phyloP scores from a whole-genome alignment of 306 rosid genomes.

The Castanea sativa region DNA sequence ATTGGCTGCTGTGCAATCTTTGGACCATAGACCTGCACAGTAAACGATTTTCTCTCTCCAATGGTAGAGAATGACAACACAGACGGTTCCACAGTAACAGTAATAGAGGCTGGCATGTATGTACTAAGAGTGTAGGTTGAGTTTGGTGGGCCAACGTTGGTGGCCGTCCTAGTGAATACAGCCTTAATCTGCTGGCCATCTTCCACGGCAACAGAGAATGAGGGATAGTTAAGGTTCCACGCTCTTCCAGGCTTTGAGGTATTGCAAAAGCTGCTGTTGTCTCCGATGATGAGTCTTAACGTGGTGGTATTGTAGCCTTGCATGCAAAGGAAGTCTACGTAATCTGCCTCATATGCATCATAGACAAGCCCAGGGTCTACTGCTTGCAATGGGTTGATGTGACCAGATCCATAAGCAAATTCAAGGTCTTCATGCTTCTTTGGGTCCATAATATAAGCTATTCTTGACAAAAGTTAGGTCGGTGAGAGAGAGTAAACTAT shows the following conservation, averaged over 20 bases:
- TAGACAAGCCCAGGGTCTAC: constrained; percentile 18
- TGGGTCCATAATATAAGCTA: constrained; percentile 28
- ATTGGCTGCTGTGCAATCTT: constrained; percentile 13
- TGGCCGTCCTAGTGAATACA: constrained; percentile 20
- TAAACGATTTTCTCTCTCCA: constrained; percentile 17
- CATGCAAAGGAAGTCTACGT: constrained; percentile 24
- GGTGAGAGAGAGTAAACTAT: not conserved
- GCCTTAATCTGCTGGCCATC: constrained; percentile 19
- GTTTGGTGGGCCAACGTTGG: constrained; percentile 32
- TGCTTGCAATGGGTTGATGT: constrained; percentile 22
- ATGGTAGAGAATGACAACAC: constrained; percentile 13
- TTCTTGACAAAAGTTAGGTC: not conserved
- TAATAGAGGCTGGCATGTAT: not conserved
- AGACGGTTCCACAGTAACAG: not conserved
- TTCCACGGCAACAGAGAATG: constrained; percentile 25
- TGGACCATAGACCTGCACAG: constrained; percentile 9
- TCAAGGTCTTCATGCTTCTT: constrained; percentile 24
- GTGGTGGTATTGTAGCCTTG: constrained; percentile 32
- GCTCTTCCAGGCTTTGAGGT: constrained; percentile 19
- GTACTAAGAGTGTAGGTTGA: constrained; percentile 9
- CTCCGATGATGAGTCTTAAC: constrained; percentile 21
- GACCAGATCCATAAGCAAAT: constrained; percentile 37
- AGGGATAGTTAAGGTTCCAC: constrained; percentile 37
- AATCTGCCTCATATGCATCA: constrained; percentile 13
- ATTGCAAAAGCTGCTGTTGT: constrained; percentile 17